Evolutionary conservation across 257 asterid species (phyloP).

Genomic region (Buddleja alternifolia): DNA sequence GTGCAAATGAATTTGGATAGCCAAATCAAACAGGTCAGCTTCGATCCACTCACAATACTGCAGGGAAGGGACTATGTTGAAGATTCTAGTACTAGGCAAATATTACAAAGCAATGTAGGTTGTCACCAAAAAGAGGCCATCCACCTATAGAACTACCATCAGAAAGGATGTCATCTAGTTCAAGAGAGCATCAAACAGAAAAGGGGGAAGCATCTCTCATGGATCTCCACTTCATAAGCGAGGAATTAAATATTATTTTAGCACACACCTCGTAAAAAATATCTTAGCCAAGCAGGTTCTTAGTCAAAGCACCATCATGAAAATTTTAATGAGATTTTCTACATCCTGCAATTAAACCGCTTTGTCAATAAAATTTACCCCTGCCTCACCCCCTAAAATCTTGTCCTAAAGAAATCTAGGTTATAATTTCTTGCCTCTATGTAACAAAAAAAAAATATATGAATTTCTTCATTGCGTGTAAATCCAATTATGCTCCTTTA

Average conservation of each 20-base stretch:
- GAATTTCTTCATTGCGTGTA: conserved; percentile 13
- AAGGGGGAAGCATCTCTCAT: conserved; percentile 9
- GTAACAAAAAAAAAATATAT: background rate
- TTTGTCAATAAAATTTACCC: background rate
- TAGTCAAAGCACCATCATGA: conserved; percentile 15
- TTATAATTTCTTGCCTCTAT: background rate
- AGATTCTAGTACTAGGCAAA: conserved; percentile 7
- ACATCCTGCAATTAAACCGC: background rate
- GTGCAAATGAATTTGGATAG: conserved; percentile 19
- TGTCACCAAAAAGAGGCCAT: background rate
- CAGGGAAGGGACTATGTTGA: conserved; percentile 5
- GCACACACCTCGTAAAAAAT: background rate
- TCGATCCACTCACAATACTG: conserved; percentile 15
- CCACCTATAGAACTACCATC: background rate
- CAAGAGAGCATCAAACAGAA: background rate
- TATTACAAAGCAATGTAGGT: background rate
- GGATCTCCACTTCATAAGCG: background rate
- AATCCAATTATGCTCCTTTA: background rate
- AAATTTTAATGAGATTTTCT: background rate
- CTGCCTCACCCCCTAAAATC: background rate
- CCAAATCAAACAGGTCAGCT: conserved; percentile 20
- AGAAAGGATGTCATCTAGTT: background rate
- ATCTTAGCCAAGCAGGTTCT: conserved; percentile 11
- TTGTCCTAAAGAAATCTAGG: background rate
- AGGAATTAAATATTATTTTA: background rate